A percentile compares a stretch with the other conserved stretches of the same genome.
Evolutionary conservation across 192 early-diverging fungal species (phyloP).

Genomic region (Hyaloraphidium curvatum): DNA sequence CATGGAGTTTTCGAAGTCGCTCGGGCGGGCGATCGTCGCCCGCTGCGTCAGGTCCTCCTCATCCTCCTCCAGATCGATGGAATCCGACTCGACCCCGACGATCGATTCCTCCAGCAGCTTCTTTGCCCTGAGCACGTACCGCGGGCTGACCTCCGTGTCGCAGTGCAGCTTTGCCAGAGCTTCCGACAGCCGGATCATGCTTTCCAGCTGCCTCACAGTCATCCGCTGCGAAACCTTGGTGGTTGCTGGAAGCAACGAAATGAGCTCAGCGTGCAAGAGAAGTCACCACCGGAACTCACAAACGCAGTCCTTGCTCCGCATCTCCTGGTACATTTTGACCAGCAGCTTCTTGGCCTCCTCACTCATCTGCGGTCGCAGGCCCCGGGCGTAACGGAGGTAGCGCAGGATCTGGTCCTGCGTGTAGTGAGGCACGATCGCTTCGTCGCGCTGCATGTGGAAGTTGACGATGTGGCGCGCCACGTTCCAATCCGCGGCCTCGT

Average conservation of each 20-base stretch:
- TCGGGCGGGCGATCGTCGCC: conserved; percentile 17
- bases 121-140: conserved; percentile 62
- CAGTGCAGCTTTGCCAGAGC: conserved; percentile 80
- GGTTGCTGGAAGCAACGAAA: not conserved
- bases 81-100: conserved; percentile 62
- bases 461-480: conserved; percentile 83
- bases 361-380: conserved; percentile 31
- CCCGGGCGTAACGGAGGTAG: conserved; percentile 78
- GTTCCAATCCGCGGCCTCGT: conserved; percentile 67
- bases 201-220: conserved; percentile 91
- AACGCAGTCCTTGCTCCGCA: not conserved
- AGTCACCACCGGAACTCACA: not conserved
- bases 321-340: conserved; percentile 13
- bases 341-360: conserved; percentile 56
- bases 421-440: conserved; percentile 52
- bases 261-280: not conserved
- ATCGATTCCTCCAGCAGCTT: conserved; percentile 74
- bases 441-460: conserved; percentile 49
- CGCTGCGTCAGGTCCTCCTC: conserved; percentile 11
- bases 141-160: conserved; percentile 22
- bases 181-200: conserved; percentile 88
- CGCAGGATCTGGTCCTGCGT: conserved; percentile 50
- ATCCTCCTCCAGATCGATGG: conserved; percentile 40
- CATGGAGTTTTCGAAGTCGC: conserved; percentile 5
- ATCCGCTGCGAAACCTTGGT: conserved; percentile 58